Conservation (phyloP, 768 basidiomycete species). For the Boletus eberwhitei region DNA sequence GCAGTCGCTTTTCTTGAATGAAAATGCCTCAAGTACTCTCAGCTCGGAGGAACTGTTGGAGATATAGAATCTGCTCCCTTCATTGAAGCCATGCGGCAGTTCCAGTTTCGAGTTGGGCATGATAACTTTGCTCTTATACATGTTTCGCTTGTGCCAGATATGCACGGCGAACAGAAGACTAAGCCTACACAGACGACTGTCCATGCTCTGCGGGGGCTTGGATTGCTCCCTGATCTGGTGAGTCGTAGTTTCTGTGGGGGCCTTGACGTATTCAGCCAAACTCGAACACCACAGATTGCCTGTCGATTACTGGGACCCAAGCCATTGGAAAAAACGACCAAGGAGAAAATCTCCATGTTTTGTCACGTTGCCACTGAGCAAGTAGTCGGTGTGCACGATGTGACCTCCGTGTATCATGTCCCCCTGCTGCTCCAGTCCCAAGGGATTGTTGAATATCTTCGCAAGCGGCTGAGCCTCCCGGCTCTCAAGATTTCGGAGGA, state of each 20-base stretch:
- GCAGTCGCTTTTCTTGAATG: neutral
- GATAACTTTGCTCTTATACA: conserved; percentile 97
- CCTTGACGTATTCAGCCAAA: neutral
- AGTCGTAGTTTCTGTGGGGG: conserved; percentile 23
- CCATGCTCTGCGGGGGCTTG: conserved; percentile 87
- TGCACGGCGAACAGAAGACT: conserved; percentile 99
- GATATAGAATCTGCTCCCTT: conserved; percentile 99
- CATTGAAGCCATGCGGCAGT: conserved; percentile 98
- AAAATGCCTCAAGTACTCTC: conserved; percentile 2
- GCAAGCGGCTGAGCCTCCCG: conserved; percentile 74
- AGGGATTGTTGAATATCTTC: conserved; percentile 84
- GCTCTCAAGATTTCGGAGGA: conserved; percentile 50
- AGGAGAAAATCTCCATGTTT: conserved; percentile 98
- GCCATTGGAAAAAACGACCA: conserved; percentile 80
- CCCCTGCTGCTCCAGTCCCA: conserved; percentile 89
- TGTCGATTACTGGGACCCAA: conserved; percentile 82
- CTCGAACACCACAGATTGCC: conserved; percentile 62
- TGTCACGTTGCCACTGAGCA: conserved; percentile 90
- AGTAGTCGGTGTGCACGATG: conserved; percentile 94
- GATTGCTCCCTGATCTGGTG: conserved; percentile 89
- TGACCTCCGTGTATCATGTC: conserved; percentile 96
- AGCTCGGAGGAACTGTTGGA: conserved; percentile 98
- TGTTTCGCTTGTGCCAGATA: conserved; percentile 96
- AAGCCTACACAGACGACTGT: conserved; percentile 98
- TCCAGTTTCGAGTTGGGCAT: conserved; percentile 96